Conservation (phyloP, 768 basidiomycete species). For the Hericium coralloides region DNA sequence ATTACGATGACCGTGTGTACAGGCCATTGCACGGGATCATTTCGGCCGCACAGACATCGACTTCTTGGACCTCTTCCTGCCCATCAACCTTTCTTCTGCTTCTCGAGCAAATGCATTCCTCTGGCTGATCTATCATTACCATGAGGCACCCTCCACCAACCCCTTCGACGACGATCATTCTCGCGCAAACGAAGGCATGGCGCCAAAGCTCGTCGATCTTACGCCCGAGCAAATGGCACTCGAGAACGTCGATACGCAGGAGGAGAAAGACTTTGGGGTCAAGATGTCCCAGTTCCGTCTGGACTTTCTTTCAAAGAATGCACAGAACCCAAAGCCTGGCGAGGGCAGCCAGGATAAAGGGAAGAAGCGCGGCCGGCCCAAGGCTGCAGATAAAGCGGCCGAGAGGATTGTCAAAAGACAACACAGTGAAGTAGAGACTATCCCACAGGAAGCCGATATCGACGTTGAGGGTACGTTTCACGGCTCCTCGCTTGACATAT, state of each 20-base stretch:
- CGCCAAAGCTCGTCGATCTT: slow-evolving; percentile 21
- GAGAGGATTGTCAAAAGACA: neutral
- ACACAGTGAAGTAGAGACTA: neutral
- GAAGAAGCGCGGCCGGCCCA: slow-evolving; percentile 6
- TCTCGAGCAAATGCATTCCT: slow-evolving; percentile 39
- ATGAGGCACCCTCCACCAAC: slow-evolving; percentile 29
- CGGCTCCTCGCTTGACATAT: neutral
- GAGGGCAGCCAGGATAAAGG: slow-evolving; percentile 10
- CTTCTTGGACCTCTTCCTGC: slow-evolving; percentile 36
- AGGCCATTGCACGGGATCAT: slow-evolving; percentile 29
- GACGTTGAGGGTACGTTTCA: neutral
- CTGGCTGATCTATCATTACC: slow-evolving; percentile 38
- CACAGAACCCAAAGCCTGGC: slow-evolving; percentile 12
- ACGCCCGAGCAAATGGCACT: slow-evolving; percentile 22
- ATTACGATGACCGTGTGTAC: neutral
- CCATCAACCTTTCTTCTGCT: slow-evolving; percentile 28
- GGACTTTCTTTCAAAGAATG: slow-evolving; percentile 26
- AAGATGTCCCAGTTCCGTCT: slow-evolving; percentile 31
- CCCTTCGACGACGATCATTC: slow-evolving; percentile 29
- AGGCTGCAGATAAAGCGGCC: neutral
- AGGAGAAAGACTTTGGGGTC: slow-evolving; percentile 31
- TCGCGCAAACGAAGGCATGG: slow-evolving; percentile 16
- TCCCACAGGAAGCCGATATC: neutral
- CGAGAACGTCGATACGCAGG: slow-evolving; percentile 36
- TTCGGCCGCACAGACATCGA: slow-evolving; percentile 25